Percentiles rank a stretch among this genome's conserved stretches.
phyloP scores from a whole-genome alignment of 2,329 filamentous ascomycete genomes.

The Dactylella cylindrospora region DNA sequence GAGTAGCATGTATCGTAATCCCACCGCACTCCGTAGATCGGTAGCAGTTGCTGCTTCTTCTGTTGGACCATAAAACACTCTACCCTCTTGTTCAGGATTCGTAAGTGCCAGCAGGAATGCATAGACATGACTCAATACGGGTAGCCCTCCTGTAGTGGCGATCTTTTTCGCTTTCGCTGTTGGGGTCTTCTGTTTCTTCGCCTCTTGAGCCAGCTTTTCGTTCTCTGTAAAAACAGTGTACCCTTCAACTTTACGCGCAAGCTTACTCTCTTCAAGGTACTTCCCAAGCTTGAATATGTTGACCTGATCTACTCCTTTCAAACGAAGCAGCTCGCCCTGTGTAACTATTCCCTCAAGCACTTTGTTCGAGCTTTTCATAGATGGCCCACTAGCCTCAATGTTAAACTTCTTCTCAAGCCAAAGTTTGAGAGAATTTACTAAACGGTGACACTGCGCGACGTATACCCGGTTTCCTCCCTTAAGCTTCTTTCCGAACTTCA shows the following conservation, averaged over 20 bases:
- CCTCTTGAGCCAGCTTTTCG: constrained; percentile 52
- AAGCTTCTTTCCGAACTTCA: constrained; percentile 81
- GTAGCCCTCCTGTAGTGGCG: constrained; percentile 52
- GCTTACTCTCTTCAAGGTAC: constrained; percentile 87
- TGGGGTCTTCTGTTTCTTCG: constrained; percentile 30
- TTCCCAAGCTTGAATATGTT: constrained; percentile 85
- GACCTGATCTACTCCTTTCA: constrained; percentile 90
- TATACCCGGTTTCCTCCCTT: constrained; percentile 91
- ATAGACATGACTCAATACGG: constrained; percentile 65
- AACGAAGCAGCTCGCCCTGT: constrained; percentile 70
- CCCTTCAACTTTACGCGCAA: constrained; percentile 91
- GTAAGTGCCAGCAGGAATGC: constrained; percentile 77
- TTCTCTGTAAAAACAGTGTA: constrained; percentile 69
- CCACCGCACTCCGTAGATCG: constrained; percentile 38
- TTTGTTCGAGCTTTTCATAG: constrained; percentile 52
- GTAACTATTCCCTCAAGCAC: constrained; percentile 67
- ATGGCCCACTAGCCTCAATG: constrained; percentile 47
- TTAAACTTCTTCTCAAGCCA: constrained; percentile 63
- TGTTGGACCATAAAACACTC: constrained; percentile 64
- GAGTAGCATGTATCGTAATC: constrained; percentile 71
- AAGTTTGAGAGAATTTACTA: constrained; percentile 74
- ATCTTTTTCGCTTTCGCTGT: constrained; percentile 39
- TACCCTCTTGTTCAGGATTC: constrained; percentile 74
- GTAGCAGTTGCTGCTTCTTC: constrained; percentile 40
- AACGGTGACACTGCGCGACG: constrained; percentile 79